A percentile compares a stretch with the other conserved stretches of the same genome.
These are phyloP conservation scores for Aegilops speltoides DNA, from an alignment of 176 grass and related monocot species.

Conservation along the genomic window DNA sequence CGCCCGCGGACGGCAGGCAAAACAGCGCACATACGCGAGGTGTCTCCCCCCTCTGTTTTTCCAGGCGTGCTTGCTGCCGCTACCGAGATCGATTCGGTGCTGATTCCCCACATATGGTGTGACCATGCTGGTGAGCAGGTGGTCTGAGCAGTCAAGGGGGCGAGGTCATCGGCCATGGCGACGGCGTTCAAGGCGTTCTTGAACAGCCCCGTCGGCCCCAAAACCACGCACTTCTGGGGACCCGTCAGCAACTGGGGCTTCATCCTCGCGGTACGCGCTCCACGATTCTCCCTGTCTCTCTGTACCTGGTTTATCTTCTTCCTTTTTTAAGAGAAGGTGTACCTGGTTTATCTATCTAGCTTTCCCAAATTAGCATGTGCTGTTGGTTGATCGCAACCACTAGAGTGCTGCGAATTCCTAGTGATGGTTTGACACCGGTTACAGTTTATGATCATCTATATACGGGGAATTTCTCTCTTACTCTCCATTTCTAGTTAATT, in stretches of 20 bases:
- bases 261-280: slow-evolving; percentile 54
- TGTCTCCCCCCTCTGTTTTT: too few species aligned
- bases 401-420: not conserved
- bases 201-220: slow-evolving; percentile 78
- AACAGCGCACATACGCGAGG: too few species aligned
- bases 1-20: too few species aligned
- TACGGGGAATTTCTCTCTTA: not conserved
- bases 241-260: slow-evolving; percentile 75
- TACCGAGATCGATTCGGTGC: too few species aligned
- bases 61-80: too few species aligned
- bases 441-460: not conserved
- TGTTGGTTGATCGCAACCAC: not conserved
- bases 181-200: slow-evolving; percentile 48
- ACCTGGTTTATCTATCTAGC: not conserved
- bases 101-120: too few species aligned
- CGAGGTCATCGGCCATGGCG: slow-evolving; percentile 1
- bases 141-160: not conserved
- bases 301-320: too few species aligned
- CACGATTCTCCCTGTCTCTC: not conserved
- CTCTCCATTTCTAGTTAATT: not conserved
- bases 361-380: not conserved
- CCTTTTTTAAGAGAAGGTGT: too few species aligned
- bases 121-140: too few species aligned
- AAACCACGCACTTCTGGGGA: slow-evolving; percentile 84
- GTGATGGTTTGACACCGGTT: not conserved